Base-by-base conservation (phyloP, 306 rosid genomes). In the Carpinus viminea region DNA sequence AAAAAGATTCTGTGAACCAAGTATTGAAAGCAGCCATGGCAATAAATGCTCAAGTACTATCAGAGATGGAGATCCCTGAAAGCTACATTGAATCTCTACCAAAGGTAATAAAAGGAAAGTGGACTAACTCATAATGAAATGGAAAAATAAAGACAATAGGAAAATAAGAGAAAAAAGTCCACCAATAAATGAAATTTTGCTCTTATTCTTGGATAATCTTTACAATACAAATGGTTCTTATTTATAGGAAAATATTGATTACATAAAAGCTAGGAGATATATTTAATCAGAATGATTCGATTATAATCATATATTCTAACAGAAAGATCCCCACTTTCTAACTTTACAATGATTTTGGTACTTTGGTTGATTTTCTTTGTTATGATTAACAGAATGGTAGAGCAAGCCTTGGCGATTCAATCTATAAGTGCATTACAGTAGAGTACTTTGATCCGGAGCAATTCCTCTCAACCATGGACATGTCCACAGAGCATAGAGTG, bases 21-120 rank as follows among this genome's bases (percentile, higher is more conserved):
- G 92, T 91, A 18, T 88, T 93, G 5, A 96, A 93, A 85, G 99
- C 97, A 80, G 92, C 99, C 87, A 91, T 91, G 97, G 97, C 98
- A 0, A 96, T 96, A n/a, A 96, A 96, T 80, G 92, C 97, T 70
- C 97, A 93, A 85, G 86, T 90, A 2, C 81, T 96, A 10, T 82
- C 93, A 26, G 97, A 93, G 79, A 93, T 91, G 92, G 93, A 70
- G 69, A 83, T 93, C 38, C 97, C 97, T 46, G 98, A 93, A 0
- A 93, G 81, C 89, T 91, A 93, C 85, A 93, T 90, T 20, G 98
- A 93, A 43, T 87, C 96, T 56, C 98, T 93, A 26, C 98, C 97
- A 34, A 93, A 93, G 92, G 98, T 89, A 41, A 86, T 34, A 79
- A 24, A 7, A 56, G 38, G 66, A 53, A 76, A 72, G 68, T 31